phyloP scores from a whole-genome alignment of 106 monocot species.

The Xerophyta viscosa region DNA sequence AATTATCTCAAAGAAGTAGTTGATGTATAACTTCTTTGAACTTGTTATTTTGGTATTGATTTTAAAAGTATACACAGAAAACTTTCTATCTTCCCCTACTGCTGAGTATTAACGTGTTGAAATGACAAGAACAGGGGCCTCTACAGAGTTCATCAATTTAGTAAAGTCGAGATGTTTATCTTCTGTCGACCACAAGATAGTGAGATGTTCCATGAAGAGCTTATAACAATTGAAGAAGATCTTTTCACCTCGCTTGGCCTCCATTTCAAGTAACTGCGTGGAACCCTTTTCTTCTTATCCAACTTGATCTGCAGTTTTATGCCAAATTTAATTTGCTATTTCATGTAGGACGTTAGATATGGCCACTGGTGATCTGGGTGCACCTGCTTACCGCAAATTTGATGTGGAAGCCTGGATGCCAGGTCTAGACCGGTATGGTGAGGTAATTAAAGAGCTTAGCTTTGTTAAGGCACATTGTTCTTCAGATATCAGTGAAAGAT shows the following conservation, averaged over 20 bases:
- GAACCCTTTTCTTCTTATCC: not conserved
- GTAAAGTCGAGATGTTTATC: slow-evolving; percentile 98
- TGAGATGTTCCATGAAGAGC: slow-evolving; percentile 71
- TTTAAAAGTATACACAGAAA: not conserved
- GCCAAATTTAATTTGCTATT: not conserved
- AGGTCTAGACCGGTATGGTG: slow-evolving; percentile 84
- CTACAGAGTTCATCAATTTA: slow-evolving; percentile 95
- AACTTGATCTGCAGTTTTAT: not conserved
- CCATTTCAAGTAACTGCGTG: slow-evolving; percentile 72
- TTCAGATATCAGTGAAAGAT: no score
- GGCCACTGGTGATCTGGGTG: slow-evolving; percentile 90
- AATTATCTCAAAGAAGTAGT: no score
- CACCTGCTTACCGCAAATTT: slow-evolving; percentile 95
- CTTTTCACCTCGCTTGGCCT: slow-evolving; percentile 91
- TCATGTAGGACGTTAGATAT: slow-evolving; percentile 84
- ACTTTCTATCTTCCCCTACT: not conserved
- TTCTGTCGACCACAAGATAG: slow-evolving; percentile 91
- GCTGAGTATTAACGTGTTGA: not conserved
- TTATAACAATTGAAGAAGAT: slow-evolving; percentile 81
- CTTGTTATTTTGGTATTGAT: not conserved
- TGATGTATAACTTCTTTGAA: not conserved
- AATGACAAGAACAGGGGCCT: slow-evolving; percentile 56
- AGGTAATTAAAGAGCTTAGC: slow-evolving; percentile 43
- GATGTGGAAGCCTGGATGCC: slow-evolving; percentile 99
- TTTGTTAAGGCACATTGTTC: no score